Evolutionary conservation across 2,329 filamentous ascomycete genomes (phyloP).

Genomic region (Chaetomiaceae sp.): DNA sequence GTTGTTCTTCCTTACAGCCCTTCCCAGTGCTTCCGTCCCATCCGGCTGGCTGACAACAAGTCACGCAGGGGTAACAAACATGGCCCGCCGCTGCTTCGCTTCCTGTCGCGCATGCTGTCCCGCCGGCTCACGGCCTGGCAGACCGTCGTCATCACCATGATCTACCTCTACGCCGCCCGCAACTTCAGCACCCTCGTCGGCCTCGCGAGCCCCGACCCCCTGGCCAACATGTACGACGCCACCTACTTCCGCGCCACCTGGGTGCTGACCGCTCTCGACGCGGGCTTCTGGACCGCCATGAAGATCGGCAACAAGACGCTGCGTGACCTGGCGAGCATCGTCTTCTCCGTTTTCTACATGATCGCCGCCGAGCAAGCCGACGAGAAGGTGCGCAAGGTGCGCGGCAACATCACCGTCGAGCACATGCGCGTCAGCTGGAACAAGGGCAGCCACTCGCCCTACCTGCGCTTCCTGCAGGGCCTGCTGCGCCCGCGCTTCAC

Average conservation of each 20-base stretch:
- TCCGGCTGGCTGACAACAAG: constrained; percentile 10
- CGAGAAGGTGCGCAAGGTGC: constrained; percentile 89
- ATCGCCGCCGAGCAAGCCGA: constrained; percentile 90
- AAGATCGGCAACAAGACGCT: constrained; percentile 72
- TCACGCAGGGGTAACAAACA: constrained; percentile 73
- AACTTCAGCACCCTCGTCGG: constrained; percentile 93
- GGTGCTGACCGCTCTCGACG: constrained; percentile 90
- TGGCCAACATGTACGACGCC: constrained; percentile 88
- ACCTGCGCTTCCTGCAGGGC: constrained; percentile 65
- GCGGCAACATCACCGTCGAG: constrained; percentile 80
- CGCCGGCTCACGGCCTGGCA: constrained; percentile 80
- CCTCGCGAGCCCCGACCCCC: constrained; percentile 84
- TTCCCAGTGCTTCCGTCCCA: neutral
- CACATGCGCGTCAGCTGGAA: constrained; percentile 94
- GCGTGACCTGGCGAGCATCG: constrained; percentile 72
- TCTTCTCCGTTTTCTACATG: constrained; percentile 86
- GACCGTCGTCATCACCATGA: constrained; percentile 75
- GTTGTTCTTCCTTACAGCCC: too few relatives aligned
- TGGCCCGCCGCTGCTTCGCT: constrained; percentile 71
- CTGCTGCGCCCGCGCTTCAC: constrained; percentile 74
- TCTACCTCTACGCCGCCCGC: constrained; percentile 83
- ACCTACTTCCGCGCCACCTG: constrained; percentile 95
- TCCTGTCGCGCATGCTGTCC: constrained; percentile 65
- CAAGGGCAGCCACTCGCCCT: constrained; percentile 76
- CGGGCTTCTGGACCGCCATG: constrained; percentile 99